Percentiles rank a stretch among this genome's conserved stretches.
These are phyloP conservation scores for Hyaloscypha variabilis DNA, from an alignment of 495 filamentous ascomycete genomes.

Conservation along the genomic window DNA sequence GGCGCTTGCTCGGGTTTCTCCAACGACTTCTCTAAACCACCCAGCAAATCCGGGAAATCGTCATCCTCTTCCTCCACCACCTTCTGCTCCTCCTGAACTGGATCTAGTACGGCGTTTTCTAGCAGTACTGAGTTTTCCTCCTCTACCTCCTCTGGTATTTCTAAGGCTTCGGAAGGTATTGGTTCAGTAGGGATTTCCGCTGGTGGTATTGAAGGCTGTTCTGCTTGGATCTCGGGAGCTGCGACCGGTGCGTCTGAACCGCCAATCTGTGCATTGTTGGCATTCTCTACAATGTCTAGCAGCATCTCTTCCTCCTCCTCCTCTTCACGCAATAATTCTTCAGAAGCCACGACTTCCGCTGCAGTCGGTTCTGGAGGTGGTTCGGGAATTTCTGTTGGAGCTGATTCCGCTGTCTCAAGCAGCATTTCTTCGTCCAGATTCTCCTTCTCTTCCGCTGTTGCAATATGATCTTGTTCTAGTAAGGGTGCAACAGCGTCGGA, in stretches of 20 bases:
- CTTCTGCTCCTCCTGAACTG: not conserved
- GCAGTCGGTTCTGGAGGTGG: slow-evolving; percentile 26
- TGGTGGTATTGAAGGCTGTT: not conserved
- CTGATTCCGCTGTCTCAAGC: slow-evolving; percentile 9
- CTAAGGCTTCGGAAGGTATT: not conserved
- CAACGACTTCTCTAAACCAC: slow-evolving; percentile 28
- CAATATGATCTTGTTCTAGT: not conserved
- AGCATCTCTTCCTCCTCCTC: slow-evolving; percentile 31
- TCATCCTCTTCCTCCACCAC: slow-evolving; percentile 27
- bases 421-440: slow-evolving; percentile 23
- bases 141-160: not conserved
- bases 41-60: slow-evolving; percentile 29
- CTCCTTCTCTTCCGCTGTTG: not conserved
- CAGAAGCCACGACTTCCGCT: slow-evolving; percentile 6
- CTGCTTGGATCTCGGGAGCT: not conserved
- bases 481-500: not conserved
- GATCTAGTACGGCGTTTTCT: not conserved
- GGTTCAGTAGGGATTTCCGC: not conserved
- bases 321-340: slow-evolving; percentile 20
- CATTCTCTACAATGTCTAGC: slow-evolving; percentile 26
- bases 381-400: slow-evolving; percentile 16
- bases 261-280: slow-evolving; percentile 15
- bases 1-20: slow-evolving; percentile 13
- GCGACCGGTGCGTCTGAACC: not conserved
- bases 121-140: not conserved